Base-by-base conservation (phyloP, 1,139 yeast genomes). In the Magnusiomyces fungicola region DNA sequence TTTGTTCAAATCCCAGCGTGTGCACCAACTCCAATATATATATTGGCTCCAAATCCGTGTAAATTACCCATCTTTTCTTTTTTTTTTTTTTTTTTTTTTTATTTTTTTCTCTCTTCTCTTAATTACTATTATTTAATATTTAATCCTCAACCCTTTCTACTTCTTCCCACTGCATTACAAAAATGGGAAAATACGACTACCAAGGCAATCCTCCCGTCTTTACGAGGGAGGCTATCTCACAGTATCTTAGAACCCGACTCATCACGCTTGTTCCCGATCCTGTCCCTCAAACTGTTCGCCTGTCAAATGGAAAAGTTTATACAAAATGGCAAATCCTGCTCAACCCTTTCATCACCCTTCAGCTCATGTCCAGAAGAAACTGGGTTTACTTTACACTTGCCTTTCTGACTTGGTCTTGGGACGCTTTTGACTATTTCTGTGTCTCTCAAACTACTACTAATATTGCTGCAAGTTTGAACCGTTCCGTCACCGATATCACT, bases 381-480 rank as follows among this genome's bases (percentile, higher is more conserved):
- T 81, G 89, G 87, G 70, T 47, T 1, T 79, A 81, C 63, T 81
- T 83, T 60, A 53, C 71, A 27, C 71, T 81, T 43, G 89, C 88
- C 2, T 80, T 81, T 58, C 61, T 73, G 53, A 87, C 84, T 29
- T 85, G 94, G 94, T 74, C 87, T 3, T 75, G 86, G 76, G 94
- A 84, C 63, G 84, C 94, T 2, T 74, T 83, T 64, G 94, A 84
- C 66, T 85, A 81, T 66, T 85, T 84, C 64, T 73, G 83, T 29
- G 83, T 83, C 14, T 78, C 86, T 5, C 71, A 82, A 42, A 76
- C 81, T 54, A 81, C 81, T 18, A 56, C 79, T 1, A 68, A 66
- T 9, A 72, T 84, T 48, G 87, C 92, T 3, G 57, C 62, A 32
- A 70, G 76, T 36, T 74, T 84, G 51, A 70, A 70, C 52, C 73